phyloP scores from a whole-genome alignment of 495 filamentous ascomycete genomes.

The Elaphomyces granulatus region DNA sequence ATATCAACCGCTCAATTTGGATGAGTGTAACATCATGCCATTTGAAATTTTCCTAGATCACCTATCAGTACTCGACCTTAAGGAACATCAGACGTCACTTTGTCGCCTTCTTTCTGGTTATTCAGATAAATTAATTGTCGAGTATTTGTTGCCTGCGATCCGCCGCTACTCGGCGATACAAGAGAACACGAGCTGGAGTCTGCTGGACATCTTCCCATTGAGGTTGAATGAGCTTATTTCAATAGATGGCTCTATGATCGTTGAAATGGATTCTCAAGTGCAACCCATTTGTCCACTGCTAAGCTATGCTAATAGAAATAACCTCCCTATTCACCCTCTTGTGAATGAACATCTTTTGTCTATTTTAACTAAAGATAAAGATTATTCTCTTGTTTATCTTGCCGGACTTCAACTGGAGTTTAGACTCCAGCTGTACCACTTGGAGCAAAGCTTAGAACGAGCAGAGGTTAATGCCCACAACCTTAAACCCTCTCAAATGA shows the following conservation, averaged over 20 bases:
- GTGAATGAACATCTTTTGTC: slow-evolving; percentile 27
- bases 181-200: slow-evolving; percentile 27
- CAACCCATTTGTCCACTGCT: too few relatives aligned
- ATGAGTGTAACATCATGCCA: slow-evolving; percentile 9
- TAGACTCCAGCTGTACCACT: slow-evolving; percentile 24
- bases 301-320: too few relatives aligned
- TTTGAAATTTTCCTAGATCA: slow-evolving; percentile 39
- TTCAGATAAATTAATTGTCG: slow-evolving; percentile 6
- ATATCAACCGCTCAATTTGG: slow-evolving; percentile 27
- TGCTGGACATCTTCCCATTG: slow-evolving; percentile 13
- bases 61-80: slow-evolving; percentile 36
- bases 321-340: slow-evolving; percentile 32
- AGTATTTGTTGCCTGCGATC: slow-evolving; percentile 12
- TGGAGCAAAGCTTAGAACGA: slow-evolving; percentile 21
- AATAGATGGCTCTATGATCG: too few relatives aligned
- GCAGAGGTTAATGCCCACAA: slow-evolving; percentile 25
- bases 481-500: slow-evolving; percentile 47
- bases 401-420: slow-evolving; percentile 1
- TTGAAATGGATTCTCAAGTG: too few relatives aligned
- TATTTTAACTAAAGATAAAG: too few relatives aligned
- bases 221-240: slow-evolving; percentile 13
- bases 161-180: slow-evolving; percentile 24
- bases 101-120: slow-evolving; percentile 12
- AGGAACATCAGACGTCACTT: slow-evolving; percentile 28
- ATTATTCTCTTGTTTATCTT: too few relatives aligned